Percentiles rank a stretch among this genome's conserved stretches.
Conservation (phyloP, 1,284 basidiomycete genomes). For the Puccinia hordei region DNA sequence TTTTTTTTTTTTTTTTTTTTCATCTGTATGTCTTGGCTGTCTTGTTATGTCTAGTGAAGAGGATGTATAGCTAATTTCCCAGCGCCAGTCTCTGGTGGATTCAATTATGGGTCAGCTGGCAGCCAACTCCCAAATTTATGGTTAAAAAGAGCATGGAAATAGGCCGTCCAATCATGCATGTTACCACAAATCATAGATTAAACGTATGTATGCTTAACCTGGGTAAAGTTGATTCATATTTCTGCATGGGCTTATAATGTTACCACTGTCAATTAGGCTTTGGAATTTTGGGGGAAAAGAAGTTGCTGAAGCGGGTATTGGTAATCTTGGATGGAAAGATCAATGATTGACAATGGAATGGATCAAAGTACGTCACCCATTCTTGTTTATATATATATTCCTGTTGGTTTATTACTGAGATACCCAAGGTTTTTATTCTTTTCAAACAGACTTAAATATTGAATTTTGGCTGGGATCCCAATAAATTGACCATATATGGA, state of each 20-base stretch:
- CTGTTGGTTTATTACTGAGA: background rate
- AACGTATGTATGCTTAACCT: conserved; percentile 49
- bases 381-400: background rate
- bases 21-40: conserved; percentile 31
- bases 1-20: too few species aligned
- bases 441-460: conserved; percentile 57
- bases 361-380: conserved; percentile 51
- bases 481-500: conserved; percentile 57
- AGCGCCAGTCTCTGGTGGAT: conserved; percentile 38
- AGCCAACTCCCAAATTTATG: conserved; percentile 56
- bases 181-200: conserved; percentile 67
- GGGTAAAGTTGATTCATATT: background rate
- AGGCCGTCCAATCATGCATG: conserved; percentile 64
- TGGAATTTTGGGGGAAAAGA: conserved; percentile 65
- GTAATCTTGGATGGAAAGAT: conserved; percentile 63
- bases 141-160: conserved; percentile 64
- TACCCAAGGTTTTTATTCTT: conserved; percentile 55
- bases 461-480: conserved; percentile 59
- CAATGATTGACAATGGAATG: conserved; percentile 57
- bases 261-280: conserved; percentile 54
- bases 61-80: background rate
- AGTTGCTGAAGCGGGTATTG: conserved; percentile 63
- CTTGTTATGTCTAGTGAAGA: too few species aligned
- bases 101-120: conserved; percentile 41
- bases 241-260: background rate